These are phyloP conservation scores for Leptographium radiaticola DNA, from an alignment of 2,329 filamentous ascomycete species.

Conservation along the genomic window DNA sequence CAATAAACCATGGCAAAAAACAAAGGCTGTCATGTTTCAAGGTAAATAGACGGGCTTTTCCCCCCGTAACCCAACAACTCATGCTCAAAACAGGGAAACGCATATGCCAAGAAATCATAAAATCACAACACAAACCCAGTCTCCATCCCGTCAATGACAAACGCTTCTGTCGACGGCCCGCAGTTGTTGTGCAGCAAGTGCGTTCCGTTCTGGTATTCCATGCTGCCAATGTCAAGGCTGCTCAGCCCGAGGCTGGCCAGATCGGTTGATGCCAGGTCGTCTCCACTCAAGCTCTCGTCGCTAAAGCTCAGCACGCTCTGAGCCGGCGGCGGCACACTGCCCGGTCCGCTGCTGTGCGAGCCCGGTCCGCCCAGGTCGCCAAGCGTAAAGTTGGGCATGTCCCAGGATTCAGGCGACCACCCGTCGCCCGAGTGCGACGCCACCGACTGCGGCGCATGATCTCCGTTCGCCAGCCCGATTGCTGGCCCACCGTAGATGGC, in stretches of 20 bases:
- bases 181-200: conserved; percentile 7
- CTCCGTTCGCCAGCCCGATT: conserved; percentile 21
- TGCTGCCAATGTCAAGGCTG: conserved; percentile 27
- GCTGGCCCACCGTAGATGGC: conserved; percentile 61
- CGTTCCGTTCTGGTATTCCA: conserved; percentile 21
- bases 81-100: too few relatives aligned
- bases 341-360: conserved; percentile 6
- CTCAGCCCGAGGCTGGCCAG: conserved; percentile 25
- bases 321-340: conserved; percentile 25
- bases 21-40: background rate
- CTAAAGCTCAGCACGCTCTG: conserved; percentile 44
- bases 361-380: conserved; percentile 24
- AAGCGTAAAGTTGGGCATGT: conserved; percentile 36
- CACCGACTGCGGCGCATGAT: conserved; percentile 29
- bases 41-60: background rate
- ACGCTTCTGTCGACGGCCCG: conserved; percentile 13
- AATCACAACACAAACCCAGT: conserved; percentile 15
- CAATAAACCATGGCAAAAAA: background rate
- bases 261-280: conserved; percentile 34
- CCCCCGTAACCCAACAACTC: background rate
- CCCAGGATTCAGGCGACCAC: conserved; percentile 48
- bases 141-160: conserved; percentile 29
- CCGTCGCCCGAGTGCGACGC: conserved; percentile 21
- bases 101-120: background rate
- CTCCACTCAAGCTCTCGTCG: conserved; percentile 45